Conservation (phyloP, 352 stramenopile species). For the Phytopythium aichiense region DNA sequence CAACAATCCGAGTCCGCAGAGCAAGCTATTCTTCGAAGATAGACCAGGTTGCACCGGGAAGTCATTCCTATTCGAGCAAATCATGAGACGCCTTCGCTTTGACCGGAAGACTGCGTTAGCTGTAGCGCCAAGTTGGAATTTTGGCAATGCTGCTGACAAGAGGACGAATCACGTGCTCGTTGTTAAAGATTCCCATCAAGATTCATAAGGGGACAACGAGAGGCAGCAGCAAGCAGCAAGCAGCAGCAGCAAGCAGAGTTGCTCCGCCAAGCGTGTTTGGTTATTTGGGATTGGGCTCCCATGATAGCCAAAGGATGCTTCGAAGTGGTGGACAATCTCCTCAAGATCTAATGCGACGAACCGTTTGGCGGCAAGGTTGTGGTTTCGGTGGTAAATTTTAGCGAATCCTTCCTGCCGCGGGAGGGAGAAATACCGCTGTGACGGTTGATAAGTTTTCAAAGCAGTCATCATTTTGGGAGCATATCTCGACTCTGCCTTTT, state of each 20-base stretch:
- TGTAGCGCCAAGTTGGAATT: conserved; percentile 26
- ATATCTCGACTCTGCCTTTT: not conserved
- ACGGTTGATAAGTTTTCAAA: conserved; percentile 15
- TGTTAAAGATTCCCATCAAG: conserved; percentile 24
- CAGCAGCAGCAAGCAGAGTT: conserved; percentile 11
- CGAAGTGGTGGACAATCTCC: conserved; percentile 23
- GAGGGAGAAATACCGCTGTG: not conserved
- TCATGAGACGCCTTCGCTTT: conserved; percentile 19
- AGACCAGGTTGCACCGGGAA: conserved; percentile 29
- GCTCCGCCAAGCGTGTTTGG: conserved; percentile 5
- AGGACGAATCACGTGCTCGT: conserved; percentile 26
- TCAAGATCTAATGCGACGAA: conserved; percentile 7
- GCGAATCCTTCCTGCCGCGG: conserved; percentile 20
- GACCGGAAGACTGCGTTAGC: conserved; percentile 18
- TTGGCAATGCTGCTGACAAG: conserved; percentile 20
- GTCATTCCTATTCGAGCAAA: conserved; percentile 16
- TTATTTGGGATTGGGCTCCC: conserved; percentile 11
- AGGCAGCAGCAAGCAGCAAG: conserved; percentile 22
- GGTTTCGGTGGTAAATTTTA: conserved; percentile 18
- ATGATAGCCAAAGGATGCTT: conserved; percentile 13
- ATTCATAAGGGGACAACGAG: conserved; percentile 12
- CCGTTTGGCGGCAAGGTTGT: conserved; percentile 24
- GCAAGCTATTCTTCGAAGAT: conserved; percentile 29
- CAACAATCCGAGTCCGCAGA: not conserved
- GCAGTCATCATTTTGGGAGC: conserved; percentile 4